Conservation (phyloP, 2,329 filamentous ascomycete species). For the Claviceps capensis region DNA sequence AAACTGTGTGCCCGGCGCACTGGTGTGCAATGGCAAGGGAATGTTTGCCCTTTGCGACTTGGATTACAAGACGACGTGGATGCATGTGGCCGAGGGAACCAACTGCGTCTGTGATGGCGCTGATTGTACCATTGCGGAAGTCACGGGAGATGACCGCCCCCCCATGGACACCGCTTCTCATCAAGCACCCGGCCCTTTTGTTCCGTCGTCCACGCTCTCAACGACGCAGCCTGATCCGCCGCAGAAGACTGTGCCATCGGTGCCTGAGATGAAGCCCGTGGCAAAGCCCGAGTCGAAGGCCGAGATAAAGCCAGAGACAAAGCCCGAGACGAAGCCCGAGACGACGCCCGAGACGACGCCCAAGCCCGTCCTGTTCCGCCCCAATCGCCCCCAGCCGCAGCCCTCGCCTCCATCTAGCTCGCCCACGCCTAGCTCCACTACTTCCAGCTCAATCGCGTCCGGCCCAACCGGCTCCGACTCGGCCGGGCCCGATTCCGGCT, state of each 20-base stretch:
- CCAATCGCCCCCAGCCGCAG: too few species aligned
- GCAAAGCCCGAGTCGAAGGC: not conserved
- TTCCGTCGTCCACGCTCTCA: not conserved
- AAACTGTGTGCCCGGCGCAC: not conserved
- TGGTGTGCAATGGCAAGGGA: slow-evolving; percentile 1
- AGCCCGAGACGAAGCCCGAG: too few species aligned
- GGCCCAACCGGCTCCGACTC: too few species aligned
- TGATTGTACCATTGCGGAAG: not conserved
- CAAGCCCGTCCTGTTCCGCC: too few species aligned
- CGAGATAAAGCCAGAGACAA: not conserved
- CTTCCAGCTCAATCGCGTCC: too few species aligned
- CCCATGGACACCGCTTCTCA: not conserved
- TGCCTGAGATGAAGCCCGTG: not conserved
- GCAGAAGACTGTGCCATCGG: not conserved
- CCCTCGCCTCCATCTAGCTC: too few species aligned
- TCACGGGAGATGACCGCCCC: not conserved
- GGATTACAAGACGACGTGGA: not conserved
- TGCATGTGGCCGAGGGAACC: slow-evolving; percentile 1
- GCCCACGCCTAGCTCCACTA: too few species aligned
- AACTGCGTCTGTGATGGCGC: not conserved
- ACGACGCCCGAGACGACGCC: too few species aligned
- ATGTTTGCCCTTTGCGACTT: slow-evolving; percentile 2
- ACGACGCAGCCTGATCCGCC: not conserved
- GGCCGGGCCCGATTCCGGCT: too few species aligned
- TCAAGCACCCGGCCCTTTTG: not conserved